Percentiles rank a stretch among this genome's conserved stretches.
Evolutionary conservation across 2,329 filamentous ascomycete species (phyloP).

Genomic region (Xylariaceae sp.): DNA sequence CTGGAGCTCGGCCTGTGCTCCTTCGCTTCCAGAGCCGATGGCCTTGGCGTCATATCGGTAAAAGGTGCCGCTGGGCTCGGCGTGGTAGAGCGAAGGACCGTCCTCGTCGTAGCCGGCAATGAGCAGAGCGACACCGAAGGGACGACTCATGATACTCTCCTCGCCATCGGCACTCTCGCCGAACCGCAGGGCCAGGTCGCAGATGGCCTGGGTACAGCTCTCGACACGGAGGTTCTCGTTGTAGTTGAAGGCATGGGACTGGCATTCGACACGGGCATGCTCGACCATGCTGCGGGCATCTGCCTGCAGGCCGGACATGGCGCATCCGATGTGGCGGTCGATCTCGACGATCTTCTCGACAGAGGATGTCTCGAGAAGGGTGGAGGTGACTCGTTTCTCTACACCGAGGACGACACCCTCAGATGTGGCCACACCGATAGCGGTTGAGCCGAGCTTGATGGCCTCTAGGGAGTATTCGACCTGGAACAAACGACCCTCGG

Average conservation of each 20-base stretch:
- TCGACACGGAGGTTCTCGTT: constrained; percentile 92
- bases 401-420: constrained; percentile 95
- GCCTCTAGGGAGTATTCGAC: constrained; percentile 99
- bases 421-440: constrained; percentile 94
- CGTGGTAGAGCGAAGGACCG: constrained; percentile 94
- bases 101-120: constrained; percentile 98
- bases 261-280: constrained; percentile 94
- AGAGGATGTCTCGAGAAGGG: constrained; percentile 92
- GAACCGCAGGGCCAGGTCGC: constrained; percentile 91
- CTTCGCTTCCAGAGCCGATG: constrained; percentile 95
- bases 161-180: constrained; percentile 96
- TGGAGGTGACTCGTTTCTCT: constrained; percentile 97
- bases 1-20: constrained; percentile 94
- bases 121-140: constrained; percentile 92
- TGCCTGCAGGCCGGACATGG: constrained; percentile 96
- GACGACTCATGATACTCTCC: constrained; percentile 97
- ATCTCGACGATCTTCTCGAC: constrained; percentile 99
- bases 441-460: constrained; percentile 98
- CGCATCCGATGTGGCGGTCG: constrained; percentile 96
- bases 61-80: constrained; percentile 95
- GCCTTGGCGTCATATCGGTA: constrained; percentile 99
- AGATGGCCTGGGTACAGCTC: constrained; percentile 98
- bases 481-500: constrained; percentile 98
- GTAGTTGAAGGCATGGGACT: constrained; percentile 98
- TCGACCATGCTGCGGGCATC: constrained; percentile 97